phyloP scores from a whole-genome alignment of 345 rosid genomes.

The Arabis hirsuta region DNA sequence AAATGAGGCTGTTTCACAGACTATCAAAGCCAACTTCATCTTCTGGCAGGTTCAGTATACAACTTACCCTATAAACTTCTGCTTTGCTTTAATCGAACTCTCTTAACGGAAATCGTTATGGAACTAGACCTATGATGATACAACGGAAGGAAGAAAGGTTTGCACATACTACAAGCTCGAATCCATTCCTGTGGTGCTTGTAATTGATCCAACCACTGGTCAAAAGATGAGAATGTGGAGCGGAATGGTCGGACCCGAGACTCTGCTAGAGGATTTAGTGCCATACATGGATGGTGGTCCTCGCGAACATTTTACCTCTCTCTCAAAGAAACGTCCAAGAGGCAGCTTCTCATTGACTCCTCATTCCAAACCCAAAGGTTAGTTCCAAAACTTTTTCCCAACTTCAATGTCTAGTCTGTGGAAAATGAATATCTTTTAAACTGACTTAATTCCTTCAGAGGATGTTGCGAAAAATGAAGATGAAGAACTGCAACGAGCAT shows the following conservation, averaged over 20 bases:
- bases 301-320: slow-evolving; percentile 65
- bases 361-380: slow-evolving; percentile 69
- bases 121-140: slow-evolving; percentile 79
- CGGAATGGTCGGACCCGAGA: slow-evolving; percentile 95
- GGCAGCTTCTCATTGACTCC: slow-evolving; percentile 66
- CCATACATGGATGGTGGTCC: slow-evolving; percentile 98
- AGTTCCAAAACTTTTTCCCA: background rate
- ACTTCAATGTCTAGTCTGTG: background rate
- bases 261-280: slow-evolving; percentile 86
- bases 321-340: slow-evolving; percentile 88
- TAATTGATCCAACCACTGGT: slow-evolving; percentile 95
- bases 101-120: background rate
- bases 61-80: background rate
- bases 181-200: slow-evolving; percentile 86
- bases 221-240: slow-evolving; percentile 89
- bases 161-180: slow-evolving; percentile 88
- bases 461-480: slow-evolving; percentile 52
- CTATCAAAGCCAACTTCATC: slow-evolving; percentile 82
- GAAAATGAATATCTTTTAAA: slow-evolving; percentile 16
- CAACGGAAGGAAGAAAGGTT: slow-evolving; percentile 90
- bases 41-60: slow-evolving; percentile 83
- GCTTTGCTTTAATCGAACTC: slow-evolving; percentile 13
- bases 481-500: slow-evolving; percentile 62
- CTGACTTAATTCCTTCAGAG: slow-evolving; percentile 24
- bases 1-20: slow-evolving; percentile 91